A percentile compares a stretch with the other conserved stretches of the same genome.
Evolutionary conservation across 805 yeast species (phyloP).

Genomic region (Candida ponderosae): DNA sequence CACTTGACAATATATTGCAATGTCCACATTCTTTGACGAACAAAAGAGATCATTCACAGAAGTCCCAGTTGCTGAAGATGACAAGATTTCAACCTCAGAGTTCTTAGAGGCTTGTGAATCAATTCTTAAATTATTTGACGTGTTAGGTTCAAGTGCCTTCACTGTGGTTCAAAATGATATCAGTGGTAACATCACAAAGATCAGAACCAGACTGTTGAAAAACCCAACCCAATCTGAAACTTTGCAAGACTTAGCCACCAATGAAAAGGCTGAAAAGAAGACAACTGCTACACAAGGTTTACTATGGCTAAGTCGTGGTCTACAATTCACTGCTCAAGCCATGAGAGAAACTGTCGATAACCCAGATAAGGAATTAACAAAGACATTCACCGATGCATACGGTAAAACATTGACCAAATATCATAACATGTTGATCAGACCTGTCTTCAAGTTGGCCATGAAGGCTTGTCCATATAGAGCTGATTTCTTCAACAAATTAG

Average conservation of each 20-base stretch:
- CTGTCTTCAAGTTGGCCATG: constrained; percentile 90
- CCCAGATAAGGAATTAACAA: constrained; percentile 56
- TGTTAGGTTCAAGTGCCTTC: constrained; percentile 81
- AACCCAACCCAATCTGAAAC: constrained; percentile 60
- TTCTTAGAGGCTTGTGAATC: constrained; percentile 83
- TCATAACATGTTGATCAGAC: constrained; percentile 77
- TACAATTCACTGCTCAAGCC: constrained; percentile 86
- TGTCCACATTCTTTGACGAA: constrained; percentile 78
- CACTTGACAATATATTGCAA: constrained; percentile 14
- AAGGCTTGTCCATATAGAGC: constrained; percentile 89
- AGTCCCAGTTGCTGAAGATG: constrained; percentile 53
- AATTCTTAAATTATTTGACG: constrained; percentile 72
- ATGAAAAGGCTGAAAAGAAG: constrained; percentile 55
- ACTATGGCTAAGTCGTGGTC: constrained; percentile 79
- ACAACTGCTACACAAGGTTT: constrained; percentile 88
- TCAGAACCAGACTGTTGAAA: constrained; percentile 56
- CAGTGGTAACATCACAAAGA: constrained; percentile 78
- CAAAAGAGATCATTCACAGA: constrained; percentile 69
- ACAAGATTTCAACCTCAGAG: constrained; percentile 62
- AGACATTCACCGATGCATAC: constrained; percentile 81
- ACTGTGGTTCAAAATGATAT: constrained; percentile 80
- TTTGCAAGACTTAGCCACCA: constrained; percentile 67
- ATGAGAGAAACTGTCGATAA: constrained; percentile 70
- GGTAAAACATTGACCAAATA: constrained; percentile 69
- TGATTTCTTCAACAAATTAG: constrained; percentile 77